Evolutionary conservation across 768 basidiomycete species (phyloP).

Genomic region (Boletus barrowsii): DNA sequence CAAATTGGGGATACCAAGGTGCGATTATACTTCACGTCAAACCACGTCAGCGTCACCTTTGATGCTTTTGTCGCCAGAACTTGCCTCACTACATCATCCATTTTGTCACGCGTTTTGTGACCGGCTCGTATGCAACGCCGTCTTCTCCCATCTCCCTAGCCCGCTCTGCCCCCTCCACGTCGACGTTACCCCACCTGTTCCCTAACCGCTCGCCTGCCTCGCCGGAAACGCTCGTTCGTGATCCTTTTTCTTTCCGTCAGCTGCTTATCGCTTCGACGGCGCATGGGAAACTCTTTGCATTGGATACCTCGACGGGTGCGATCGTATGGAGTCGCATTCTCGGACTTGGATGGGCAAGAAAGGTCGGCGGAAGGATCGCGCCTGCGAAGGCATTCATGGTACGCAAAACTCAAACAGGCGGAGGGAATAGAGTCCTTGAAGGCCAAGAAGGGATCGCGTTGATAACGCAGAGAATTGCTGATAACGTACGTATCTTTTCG

Average conservation of each 20-base stretch:
- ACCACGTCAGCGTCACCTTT: neutral
- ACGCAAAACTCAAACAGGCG: slow-evolving; percentile 30
- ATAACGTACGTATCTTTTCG: slow-evolving; percentile 48
- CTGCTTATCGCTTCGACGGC: slow-evolving; percentile 70
- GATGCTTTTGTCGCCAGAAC: slow-evolving; percentile 39
- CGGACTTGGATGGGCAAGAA: slow-evolving; percentile 65
- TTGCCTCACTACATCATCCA: slow-evolving; percentile 66
- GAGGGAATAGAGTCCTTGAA: neutral
- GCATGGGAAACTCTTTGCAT: slow-evolving; percentile 73
- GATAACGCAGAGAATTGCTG: slow-evolving; percentile 57
- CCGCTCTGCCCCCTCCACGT: neutral
- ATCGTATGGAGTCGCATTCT: slow-evolving; percentile 80
- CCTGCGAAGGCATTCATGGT: slow-evolving; percentile 62
- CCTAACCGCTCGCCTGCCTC: slow-evolving; percentile 28
- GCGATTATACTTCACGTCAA: neutral
- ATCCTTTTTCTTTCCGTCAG: slow-evolving; percentile 85
- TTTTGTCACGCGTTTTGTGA: slow-evolving; percentile 70
- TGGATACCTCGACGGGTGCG: slow-evolving; percentile 76
- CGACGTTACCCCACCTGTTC: slow-evolving; percentile 18
- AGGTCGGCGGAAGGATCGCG: slow-evolving; percentile 51
- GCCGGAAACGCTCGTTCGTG: slow-evolving; percentile 50
- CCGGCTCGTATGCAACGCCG: slow-evolving; percentile 59
- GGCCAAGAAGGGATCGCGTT: slow-evolving; percentile 53
- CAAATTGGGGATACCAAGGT: slow-evolving; percentile 65
- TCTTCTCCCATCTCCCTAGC: slow-evolving; percentile 31